Evolutionary conservation across 768 basidiomycete genomes (phyloP), one percentile per base, ranked within the genome.

Genomic region (Mycena amicta): DNA sequence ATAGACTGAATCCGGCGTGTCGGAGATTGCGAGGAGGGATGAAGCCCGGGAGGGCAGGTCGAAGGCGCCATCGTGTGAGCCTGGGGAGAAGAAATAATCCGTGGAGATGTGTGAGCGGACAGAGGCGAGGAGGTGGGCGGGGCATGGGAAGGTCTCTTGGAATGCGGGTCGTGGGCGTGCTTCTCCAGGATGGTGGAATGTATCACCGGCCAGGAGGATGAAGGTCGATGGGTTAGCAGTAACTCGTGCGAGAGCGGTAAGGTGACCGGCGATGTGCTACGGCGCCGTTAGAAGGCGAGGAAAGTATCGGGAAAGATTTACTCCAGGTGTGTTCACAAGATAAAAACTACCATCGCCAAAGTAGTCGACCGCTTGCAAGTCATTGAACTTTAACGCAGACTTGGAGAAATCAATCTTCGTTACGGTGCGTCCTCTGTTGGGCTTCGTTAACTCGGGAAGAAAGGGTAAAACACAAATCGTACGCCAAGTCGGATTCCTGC

Each of bases 161-260:
- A 65, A 57, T 2, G 45, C 26, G 26, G 52, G 54, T 1, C 51
- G 53, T 1, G 64, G 64, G 4, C 64, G 61, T 15, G 52, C 33
- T 55, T 62, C 56, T 13, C 61, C 60, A 23, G n/a, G 51, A 26
- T 65, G 61, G 33, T 65, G 64, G 47, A 55, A 53, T 1, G 54
- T 49, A 23, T 49, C 47, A 4, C 25, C 47, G n/a, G 25, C 47
- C 5, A 49, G 26, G 13, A 49, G 47, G 47, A 49, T 28, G 26
- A 49, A 49, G 27, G 25, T 49, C 4, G 22, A 8, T 23, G 47
- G 47, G 12, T 8, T 12, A 8, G 26, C 25, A 12, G 47, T 49
- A 8, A 49, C 47, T 12, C 47, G 47, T 4, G 47, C 47, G 5
- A 49, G 47, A 8, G 6, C 47, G 12, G 47, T 49, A 6, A 49